phyloP scores from a whole-genome alignment of 768 basidiomycete species.

The Russula compacta region DNA sequence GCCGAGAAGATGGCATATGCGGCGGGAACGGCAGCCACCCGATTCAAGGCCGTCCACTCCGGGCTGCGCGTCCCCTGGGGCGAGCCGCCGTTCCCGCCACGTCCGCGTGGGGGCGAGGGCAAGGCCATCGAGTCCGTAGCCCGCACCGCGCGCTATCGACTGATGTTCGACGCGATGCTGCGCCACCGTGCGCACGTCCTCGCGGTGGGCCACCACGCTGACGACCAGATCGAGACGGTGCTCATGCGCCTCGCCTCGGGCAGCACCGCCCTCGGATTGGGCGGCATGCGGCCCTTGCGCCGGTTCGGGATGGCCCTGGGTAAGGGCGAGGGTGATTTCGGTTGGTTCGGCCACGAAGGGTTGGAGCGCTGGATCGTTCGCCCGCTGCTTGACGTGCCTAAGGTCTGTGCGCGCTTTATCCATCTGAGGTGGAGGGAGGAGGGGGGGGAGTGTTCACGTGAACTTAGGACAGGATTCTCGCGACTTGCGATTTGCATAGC shows the following conservation, averaged over 20 bases:
- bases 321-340: conserved; percentile 25
- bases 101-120: conserved; percentile 36
- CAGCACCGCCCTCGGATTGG: conserved; percentile 46
- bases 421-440: no score
- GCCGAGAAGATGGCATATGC: conserved; percentile 47
- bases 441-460: no score
- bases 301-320: conserved; percentile 71
- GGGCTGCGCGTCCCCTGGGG: conserved; percentile 51
- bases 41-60: conserved; percentile 38
- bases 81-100: conserved; percentile 38
- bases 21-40: conserved; percentile 35
- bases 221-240: conserved; percentile 79
- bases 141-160: conserved; percentile 48
- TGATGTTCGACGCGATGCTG: conserved; percentile 42
- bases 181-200: conserved; percentile 32
- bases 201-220: conserved; percentile 68
- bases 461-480: conserved; percentile 63
- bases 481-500: conserved; percentile 57
- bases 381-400: conserved; percentile 57
- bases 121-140: conserved; percentile 46
- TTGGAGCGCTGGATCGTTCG: conserved; percentile 64
- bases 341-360: conserved; percentile 43
- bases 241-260: conserved; percentile 59
- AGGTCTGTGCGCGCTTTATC: conserved; percentile 36
- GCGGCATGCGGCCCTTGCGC: conserved; percentile 58